Conservation (phyloP, 73 alveolate genomes). For the Symbiodinium pilosum region DNA sequence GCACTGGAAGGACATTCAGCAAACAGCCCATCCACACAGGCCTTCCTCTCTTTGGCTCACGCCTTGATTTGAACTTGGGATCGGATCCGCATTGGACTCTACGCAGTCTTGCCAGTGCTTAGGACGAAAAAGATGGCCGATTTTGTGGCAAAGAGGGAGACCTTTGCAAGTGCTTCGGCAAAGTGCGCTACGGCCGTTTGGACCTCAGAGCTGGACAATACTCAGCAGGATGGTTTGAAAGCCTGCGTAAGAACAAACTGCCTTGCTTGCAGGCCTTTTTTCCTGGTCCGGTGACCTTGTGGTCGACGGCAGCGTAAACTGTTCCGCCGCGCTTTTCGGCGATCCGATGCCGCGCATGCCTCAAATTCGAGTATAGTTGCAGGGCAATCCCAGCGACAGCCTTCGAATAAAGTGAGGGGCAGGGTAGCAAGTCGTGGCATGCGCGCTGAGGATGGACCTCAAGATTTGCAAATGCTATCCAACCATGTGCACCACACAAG, state of each 20-base stretch:
- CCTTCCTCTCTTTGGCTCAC: not conserved
- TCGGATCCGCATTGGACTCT: not conserved
- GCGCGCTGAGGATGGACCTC: conserved; percentile 43
- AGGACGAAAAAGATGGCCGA: conserved; percentile 90
- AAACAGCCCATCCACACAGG: conserved; percentile 19
- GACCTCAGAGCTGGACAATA: not conserved
- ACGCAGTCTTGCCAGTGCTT: not conserved
- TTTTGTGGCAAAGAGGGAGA: conserved; percentile 83
- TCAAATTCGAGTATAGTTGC: no score
- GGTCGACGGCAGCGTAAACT: conserved; percentile 92
- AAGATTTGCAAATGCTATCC: conserved; percentile 94
- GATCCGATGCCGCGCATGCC: conserved; percentile 71
- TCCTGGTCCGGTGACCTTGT: conserved; percentile 89
- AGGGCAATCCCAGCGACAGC: no score
- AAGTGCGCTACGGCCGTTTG: conserved; percentile 87
- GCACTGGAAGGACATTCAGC: not conserved
- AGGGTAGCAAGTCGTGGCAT: no score
- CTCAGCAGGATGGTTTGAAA: not conserved
- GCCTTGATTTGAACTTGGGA: not conserved
- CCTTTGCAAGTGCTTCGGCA: conserved; percentile 91
- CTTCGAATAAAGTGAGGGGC: no score
- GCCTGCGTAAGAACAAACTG: no score
- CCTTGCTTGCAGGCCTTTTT: conserved; percentile 38
- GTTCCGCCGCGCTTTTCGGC: conserved; percentile 57
- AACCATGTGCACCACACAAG: conserved; percentile 90